A percentile compares a stretch with the other conserved stretches of the same genome.
phyloP scores from a whole-genome alignment of 140 eudicot species.

The Flaveria floridana region DNA sequence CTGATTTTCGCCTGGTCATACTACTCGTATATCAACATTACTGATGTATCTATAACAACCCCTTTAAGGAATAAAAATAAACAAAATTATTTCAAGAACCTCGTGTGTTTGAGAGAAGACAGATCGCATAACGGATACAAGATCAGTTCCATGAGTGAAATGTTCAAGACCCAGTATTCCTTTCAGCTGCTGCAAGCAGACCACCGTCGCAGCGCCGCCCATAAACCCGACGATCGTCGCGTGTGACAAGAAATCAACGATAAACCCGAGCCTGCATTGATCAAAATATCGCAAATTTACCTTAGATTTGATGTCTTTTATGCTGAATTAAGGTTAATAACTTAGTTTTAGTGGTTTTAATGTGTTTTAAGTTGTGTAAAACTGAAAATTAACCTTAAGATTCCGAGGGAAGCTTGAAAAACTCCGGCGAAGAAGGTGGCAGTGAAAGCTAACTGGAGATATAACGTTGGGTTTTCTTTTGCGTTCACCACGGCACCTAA shows the following conservation, averaged over 20 bases:
- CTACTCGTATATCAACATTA: too few relatives aligned
- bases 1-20: too few relatives aligned
- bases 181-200: conserved; percentile 79
- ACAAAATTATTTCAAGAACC: conserved; percentile 31
- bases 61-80: background rate
- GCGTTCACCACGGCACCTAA: conserved; percentile 61
- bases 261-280: conserved; percentile 79
- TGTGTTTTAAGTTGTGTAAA: background rate
- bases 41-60: too few relatives aligned
- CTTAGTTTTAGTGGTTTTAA: background rate
- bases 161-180: conserved; percentile 80
- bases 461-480: conserved; percentile 54
- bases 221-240: conserved; percentile 96
- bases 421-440: conserved; percentile 81
- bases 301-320: background rate
- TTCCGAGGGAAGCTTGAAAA: conserved; percentile 66
- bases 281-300: background rate
- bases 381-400: conserved; percentile 55
- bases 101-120: conserved; percentile 73
- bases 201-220: conserved; percentile 98
- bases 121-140: conserved; percentile 70
- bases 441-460: conserved; percentile 80
- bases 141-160: conserved; percentile 78
- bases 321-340: background rate
- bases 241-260: conserved; percentile 91